Base-by-base conservation (phyloP, 192 early-diverging fungal genomes). In the Coemansia sp. region DNA sequence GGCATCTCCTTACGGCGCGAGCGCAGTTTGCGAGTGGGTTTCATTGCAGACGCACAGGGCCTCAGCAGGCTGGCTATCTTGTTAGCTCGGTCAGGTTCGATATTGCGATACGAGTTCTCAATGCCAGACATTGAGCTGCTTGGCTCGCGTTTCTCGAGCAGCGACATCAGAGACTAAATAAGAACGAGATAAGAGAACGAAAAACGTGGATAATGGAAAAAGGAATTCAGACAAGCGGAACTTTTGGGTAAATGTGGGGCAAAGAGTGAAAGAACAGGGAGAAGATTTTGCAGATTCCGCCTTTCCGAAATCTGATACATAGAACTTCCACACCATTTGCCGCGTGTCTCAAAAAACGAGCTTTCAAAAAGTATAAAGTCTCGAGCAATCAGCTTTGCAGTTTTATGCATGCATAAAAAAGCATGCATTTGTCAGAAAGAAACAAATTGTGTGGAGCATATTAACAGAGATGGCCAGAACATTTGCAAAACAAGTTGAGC, bases 61-160 rank as follows among this genome's bases (percentile, higher is more conserved):
- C 29, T 34, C 35, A 58, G 26, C 15, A 59, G 52, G 52, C 62
- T 59, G 39, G 46, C 51, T 13, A 35, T 37, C 29, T 57, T 53
- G n/a, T 4, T 37, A 37, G 55, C 51, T 2, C 53, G n/a, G 25
- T 63, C 49, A 15, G 23, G 16, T 29, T 13, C 15, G 28, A 49
- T 52, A 39, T 25, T 28, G 8, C 60, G 29, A 39, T 16, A 8
- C 29, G 31, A 20, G 51, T 40, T 37, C 23, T 68, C 62, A 46
- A 56, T 34, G 15, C 23, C 48, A 21, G 63, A 48, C 18, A 71
- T n/a, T 5, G 42, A 39, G 45, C 25, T 52, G 26, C 28, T 46
- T 34, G 63, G 58, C 43, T 48, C 49, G 55, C 70, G 58, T 31
- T 51, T 70, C 25, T 76, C 64, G 15, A 76, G 48, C 21, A 46